A percentile compares a stretch with the other conserved stretches of the same genome.
These are phyloP conservation scores for Chaetomiaceae sp. DNA, from an alignment of 2,329 filamentous ascomycete genomes.

Conservation along the genomic window DNA sequence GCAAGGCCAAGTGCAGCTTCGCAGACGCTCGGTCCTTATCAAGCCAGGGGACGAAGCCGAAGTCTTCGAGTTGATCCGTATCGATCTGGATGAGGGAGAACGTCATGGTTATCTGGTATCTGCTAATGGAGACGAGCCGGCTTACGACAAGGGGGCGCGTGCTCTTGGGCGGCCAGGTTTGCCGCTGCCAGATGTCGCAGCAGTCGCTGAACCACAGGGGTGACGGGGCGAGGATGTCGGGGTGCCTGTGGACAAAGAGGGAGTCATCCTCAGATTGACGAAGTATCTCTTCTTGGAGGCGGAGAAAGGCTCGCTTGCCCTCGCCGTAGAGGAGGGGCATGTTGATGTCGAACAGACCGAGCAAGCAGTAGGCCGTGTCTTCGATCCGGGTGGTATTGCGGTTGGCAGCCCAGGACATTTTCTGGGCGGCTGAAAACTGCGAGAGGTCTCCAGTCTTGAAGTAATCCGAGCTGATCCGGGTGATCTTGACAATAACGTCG, in stretches of 20 bases:
- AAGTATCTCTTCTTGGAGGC: constrained; percentile 33
- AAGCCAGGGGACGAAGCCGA: not conserved
- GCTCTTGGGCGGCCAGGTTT: not conserved
- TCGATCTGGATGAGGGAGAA: not conserved
- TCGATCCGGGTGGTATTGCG: constrained; percentile 33
- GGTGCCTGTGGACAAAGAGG: not conserved
- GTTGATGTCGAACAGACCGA: constrained; percentile 40
- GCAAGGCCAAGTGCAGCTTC: not conserved
- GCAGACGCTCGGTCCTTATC: not conserved
- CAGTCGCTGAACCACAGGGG: not conserved
- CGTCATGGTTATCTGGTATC: not conserved
- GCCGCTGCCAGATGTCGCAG: not conserved
- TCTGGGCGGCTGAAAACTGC: constrained; percentile 29
- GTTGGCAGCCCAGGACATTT: constrained; percentile 37
- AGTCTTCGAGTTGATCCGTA: not conserved
- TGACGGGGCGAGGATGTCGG: not conserved
- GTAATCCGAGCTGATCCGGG: constrained; percentile 5
- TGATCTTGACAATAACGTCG: constrained; percentile 3
- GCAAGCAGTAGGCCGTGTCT: constrained; percentile 39
- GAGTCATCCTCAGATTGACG: constrained; percentile 13
- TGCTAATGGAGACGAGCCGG: not conserved
- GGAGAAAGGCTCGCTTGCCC: constrained; percentile 27
- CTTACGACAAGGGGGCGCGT: not conserved
- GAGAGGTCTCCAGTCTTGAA: constrained; percentile 9
- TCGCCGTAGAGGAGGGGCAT: constrained; percentile 42